These are phyloP conservation scores for Coprinopsis sp. DNA, from an alignment of 768 basidiomycete genomes.

Conservation along the genomic window DNA sequence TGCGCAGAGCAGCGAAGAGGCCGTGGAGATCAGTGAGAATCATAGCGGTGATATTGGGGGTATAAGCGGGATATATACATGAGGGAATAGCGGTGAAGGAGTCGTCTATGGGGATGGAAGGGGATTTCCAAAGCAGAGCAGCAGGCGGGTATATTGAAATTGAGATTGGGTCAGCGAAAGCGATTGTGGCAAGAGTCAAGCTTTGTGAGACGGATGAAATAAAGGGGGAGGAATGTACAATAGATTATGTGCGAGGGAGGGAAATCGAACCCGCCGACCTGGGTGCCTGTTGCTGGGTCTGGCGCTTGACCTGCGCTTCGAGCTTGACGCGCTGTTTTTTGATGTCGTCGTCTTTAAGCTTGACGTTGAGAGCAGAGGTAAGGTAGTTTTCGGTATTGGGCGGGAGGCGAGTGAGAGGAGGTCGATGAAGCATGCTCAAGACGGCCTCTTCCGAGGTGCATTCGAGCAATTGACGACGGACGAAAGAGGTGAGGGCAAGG, in stretches of 20 bases:
- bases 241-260: slow-evolving; percentile 18
- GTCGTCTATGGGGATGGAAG: too few species aligned
- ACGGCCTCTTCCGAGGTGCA: slow-evolving; percentile 41
- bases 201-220: too few species aligned
- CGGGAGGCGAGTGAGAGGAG: slow-evolving; percentile 51
- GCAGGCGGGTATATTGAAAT: too few species aligned
- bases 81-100: too few species aligned
- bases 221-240: background rate
- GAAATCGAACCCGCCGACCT: slow-evolving; percentile 24
- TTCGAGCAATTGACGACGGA: slow-evolving; percentile 56
- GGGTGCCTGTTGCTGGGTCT: slow-evolving; percentile 42
- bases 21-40: too few species aligned
- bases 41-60: too few species aligned
- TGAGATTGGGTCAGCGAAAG: too few species aligned
- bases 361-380: slow-evolving; percentile 55
- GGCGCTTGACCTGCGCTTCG: slow-evolving; percentile 66
- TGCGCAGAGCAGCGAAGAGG: too few species aligned
- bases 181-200: too few species aligned
- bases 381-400: slow-evolving; percentile 58
- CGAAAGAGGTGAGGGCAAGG: slow-evolving; percentile 56
- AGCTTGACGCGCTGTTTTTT: slow-evolving; percentile 72
- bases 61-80: too few species aligned
- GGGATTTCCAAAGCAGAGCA: too few species aligned
- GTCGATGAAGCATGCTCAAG: slow-evolving; percentile 45
- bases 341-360: slow-evolving; percentile 76